Evolutionary conservation across 116 monocot species (phyloP).

Genomic region (Cymodocea nodosa): DNA sequence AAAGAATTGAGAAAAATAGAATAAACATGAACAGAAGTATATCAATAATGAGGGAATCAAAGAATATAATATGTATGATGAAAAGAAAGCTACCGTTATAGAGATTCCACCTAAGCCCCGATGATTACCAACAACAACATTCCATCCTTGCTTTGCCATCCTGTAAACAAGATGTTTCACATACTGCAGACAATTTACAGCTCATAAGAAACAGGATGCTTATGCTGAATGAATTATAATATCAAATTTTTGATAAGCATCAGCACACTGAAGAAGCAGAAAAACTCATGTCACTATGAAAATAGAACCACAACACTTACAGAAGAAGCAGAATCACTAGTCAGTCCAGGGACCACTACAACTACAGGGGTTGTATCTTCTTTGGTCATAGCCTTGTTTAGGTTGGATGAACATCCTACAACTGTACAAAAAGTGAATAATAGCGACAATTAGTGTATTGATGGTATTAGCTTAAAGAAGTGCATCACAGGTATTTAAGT

Average conservation of each 20-base stretch:
- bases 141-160: too few species aligned
- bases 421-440: conserved; percentile 13
- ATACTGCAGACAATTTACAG: too few species aligned
- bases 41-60: neutral
- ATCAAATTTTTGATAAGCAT: too few species aligned
- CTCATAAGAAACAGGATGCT: too few species aligned
- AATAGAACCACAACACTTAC: conserved; percentile 23
- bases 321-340: conserved; percentile 79
- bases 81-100: conserved; percentile 53
- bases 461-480: neutral
- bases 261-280: too few species aligned
- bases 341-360: conserved; percentile 76
- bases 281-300: too few species aligned
- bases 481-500: neutral
- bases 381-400: conserved; percentile 20
- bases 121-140: conserved; percentile 67
- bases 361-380: conserved; percentile 73
- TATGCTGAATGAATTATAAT: too few species aligned
- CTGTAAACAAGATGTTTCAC: too few species aligned
- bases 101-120: conserved; percentile 85
- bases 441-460: neutral
- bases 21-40: neutral
- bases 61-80: neutral
- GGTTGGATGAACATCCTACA: conserved; percentile 32
- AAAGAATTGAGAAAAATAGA: neutral